Base-by-base conservation (phyloP, 176 grass and related monocot genomes). In the Saccharum officinarum region DNA sequence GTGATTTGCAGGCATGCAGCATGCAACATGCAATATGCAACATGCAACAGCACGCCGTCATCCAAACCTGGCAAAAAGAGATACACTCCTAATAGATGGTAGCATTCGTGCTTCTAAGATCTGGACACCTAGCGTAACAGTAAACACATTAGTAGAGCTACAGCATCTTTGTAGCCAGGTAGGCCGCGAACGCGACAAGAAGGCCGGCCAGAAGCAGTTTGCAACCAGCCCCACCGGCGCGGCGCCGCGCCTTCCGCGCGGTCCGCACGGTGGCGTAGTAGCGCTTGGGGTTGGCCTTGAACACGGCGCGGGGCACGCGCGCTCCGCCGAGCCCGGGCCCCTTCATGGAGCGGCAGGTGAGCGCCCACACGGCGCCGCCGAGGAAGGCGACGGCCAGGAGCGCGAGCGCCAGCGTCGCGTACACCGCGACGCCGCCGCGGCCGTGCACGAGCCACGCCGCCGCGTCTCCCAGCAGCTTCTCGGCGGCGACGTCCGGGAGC, bases 331-430 rank as follows among this genome's bases (percentile, higher is more conserved):
- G 78, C 36, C 84, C 80, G 4, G 79, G 84, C 0, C 1, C 80
- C 79, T 86, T 90, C 88, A 90, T 90, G 9, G 74, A 83, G 9
- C 82, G 39, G 77, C 69, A 80, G 76, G 82, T 84, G 60, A 89
- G 76, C 1, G 87, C 82, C 10, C 81, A 84, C 18, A 60, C 76
- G 59, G 18, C 81, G 81, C 87, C 87, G 6, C 75, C 38, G 69
- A 89, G 0, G 69, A 89, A 89, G 9, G 61, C 45, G 8, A 23
- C 20, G 37, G 69, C 68, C 9, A 84, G 44, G 57, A 88, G 69
- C 28, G 9, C 13, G 1, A 67, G 26, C 37, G 34, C 59, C 11
- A 80, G 60, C 18, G 78, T 7, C 14, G 8, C 60, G 77, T 61
- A 75, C 69, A 14, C 76, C 22, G 59, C 59, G 33, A 14, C 33